These are phyloP conservation scores for Aspergillus sp. DNA, from an alignment of 2,329 filamentous ascomycete genomes.

Conservation along the genomic window DNA sequence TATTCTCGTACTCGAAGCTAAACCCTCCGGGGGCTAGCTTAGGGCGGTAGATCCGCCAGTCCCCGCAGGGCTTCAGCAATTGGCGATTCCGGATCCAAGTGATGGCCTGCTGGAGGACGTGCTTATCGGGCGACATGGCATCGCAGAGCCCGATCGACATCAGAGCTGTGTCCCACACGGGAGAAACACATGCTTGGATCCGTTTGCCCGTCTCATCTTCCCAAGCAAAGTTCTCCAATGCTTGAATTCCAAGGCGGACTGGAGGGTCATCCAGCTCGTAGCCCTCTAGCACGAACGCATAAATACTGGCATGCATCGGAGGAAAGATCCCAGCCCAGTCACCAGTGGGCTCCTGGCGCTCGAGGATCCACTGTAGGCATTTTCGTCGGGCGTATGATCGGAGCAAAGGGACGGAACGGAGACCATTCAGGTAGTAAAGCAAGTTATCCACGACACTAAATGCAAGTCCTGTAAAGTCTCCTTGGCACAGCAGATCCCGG, in stretches of 20 bases:
- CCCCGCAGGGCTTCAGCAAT: constrained; percentile 25
- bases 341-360: constrained; percentile 33
- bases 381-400: constrained; percentile 20
- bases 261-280: constrained; percentile 23
- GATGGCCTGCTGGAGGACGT: neutral
- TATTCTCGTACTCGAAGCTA: constrained; percentile 36
- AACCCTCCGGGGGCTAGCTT: constrained; percentile 29
- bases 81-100: constrained; percentile 26
- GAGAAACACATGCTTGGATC: constrained; percentile 31
- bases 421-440: constrained; percentile 16
- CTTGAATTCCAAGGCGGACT: constrained; percentile 26
- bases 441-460: constrained; percentile 21
- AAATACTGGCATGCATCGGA: constrained; percentile 29
- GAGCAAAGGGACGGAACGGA: constrained; percentile 17
- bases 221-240: constrained; percentile 30
- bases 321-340: constrained; percentile 35
- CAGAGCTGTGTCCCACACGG: constrained; percentile 40
- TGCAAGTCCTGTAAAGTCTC: constrained; percentile 5
- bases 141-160: constrained; percentile 35
- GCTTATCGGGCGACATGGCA: constrained; percentile 1
- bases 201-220: constrained; percentile 30
- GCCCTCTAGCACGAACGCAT: constrained; percentile 33
- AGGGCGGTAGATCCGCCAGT: constrained; percentile 32
- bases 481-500: constrained; percentile 2
- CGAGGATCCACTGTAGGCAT: constrained; percentile 34